Percentiles rank a stretch among this genome's conserved stretches.
phyloP scores from a whole-genome alignment of 441 rosid species.

The Brassica hybrid region DNA sequence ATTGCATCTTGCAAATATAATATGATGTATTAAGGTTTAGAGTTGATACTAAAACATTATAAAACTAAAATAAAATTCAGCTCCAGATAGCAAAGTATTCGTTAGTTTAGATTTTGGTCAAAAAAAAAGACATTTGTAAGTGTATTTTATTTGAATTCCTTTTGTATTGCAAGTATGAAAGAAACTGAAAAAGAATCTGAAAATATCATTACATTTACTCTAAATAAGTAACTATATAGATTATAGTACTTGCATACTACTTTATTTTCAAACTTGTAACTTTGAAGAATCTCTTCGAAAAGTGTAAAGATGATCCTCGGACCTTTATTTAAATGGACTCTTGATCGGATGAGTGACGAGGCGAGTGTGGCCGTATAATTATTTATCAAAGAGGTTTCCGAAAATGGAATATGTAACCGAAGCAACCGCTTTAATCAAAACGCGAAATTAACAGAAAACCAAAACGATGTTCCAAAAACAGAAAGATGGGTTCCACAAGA shows the following conservation, averaged over 20 bases:
- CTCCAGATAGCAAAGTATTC: not conserved
- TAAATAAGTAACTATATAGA: not conserved
- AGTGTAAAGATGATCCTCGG: not conserved
- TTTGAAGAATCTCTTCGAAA: not conserved
- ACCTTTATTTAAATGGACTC: not conserved
- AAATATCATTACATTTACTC: not conserved
- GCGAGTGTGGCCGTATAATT: not conserved
- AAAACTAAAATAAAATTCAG: not conserved
- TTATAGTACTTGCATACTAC: not conserved
- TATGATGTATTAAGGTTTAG: not conserved
- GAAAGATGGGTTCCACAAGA: slow-evolving; percentile 8
- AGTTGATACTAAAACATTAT: not conserved
- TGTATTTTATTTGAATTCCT: no score
- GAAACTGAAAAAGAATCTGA: not conserved
- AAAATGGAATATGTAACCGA: slow-evolving; percentile 6
- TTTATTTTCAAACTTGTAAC: not conserved
- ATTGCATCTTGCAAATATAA: no score
- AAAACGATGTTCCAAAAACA: not conserved
- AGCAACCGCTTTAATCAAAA: not conserved
- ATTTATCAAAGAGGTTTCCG: slow-evolving; percentile 10
- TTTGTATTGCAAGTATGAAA: not conserved
- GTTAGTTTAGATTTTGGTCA: not conserved
- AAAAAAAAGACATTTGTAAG: not conserved
- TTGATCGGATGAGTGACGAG: not conserved
- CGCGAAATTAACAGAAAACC: not conserved